Conservation (phyloP, 768 basidiomycete genomes). For the Favolaschia claudopus region DNA sequence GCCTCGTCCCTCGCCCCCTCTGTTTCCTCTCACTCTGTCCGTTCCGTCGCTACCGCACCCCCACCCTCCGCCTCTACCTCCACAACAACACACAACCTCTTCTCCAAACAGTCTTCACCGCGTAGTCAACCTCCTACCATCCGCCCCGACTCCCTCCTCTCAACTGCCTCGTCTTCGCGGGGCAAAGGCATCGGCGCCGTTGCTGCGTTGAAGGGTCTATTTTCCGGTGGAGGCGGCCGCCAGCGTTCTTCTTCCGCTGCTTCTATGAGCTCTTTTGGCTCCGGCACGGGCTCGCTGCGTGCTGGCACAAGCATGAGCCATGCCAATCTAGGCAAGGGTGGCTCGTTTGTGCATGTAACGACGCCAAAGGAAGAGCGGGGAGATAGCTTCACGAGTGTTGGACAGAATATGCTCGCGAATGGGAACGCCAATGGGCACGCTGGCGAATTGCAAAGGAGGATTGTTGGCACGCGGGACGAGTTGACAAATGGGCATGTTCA, state of each 20-base stretch:
- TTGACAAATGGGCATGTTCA: not conserved
- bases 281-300: not conserved
- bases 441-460: not conserved
- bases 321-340: conserved; percentile 39
- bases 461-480: not conserved
- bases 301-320: not conserved
- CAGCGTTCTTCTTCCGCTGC: conserved; percentile 66
- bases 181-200: conserved; percentile 42
- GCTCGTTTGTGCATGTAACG: conserved; percentile 63
- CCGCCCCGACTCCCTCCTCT: conserved; percentile 16
- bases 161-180: not conserved
- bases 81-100: conserved; percentile 14
- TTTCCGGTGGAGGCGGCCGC: conserved; percentile 49
- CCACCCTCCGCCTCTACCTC: conserved; percentile 40
- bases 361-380: not conserved
- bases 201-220: conserved; percentile 67
- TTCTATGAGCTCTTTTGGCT: conserved; percentile 48
- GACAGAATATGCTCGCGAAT: not conserved
- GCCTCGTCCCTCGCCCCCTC: conserved; percentile 46
- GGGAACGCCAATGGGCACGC: too few species aligned
- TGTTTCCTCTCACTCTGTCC: conserved; percentile 49
- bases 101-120: too few species aligned
- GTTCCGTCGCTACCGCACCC: conserved; percentile 49
- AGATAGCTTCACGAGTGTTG: not conserved
- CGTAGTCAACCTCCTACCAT: conserved; percentile 28